Evolutionary conservation across 2,329 filamentous ascomycete genomes (phyloP).

Genomic region (Pseudogymnoascus sp.): DNA sequence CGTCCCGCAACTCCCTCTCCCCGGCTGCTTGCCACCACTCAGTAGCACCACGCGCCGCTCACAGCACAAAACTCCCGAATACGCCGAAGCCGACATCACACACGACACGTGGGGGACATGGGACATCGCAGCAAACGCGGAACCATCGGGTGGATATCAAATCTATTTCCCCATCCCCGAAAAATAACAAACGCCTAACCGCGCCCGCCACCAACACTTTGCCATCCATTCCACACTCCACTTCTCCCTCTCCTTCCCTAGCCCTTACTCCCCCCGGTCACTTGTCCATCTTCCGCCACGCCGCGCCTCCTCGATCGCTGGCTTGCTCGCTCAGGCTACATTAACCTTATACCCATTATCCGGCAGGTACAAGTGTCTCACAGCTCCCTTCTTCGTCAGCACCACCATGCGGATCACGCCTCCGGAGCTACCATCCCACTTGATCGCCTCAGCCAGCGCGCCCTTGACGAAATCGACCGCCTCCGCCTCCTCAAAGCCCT

Average conservation of each 20-base stretch:
- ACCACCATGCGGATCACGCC: slow-evolving; percentile 98
- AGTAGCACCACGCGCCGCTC: background rate
- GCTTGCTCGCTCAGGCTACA: background rate
- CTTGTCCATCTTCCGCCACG: background rate
- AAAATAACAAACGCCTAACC: background rate
- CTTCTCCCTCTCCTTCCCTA: background rate
- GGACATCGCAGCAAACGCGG: background rate
- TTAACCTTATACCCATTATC: slow-evolving; percentile 64
- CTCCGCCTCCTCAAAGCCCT: slow-evolving; percentile 86
- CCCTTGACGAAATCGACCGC: slow-evolving; percentile 90
- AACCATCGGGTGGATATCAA: background rate
- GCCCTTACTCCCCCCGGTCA: background rate
- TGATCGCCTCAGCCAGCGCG: slow-evolving; percentile 87
- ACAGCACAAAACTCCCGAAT: background rate
- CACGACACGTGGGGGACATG: background rate
- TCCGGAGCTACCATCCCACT: slow-evolving; percentile 98
- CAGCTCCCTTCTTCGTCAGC: slow-evolving; percentile 77
- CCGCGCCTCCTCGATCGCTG: background rate
- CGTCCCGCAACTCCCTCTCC: background rate
- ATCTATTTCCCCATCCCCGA: slow-evolving; percentile 6
- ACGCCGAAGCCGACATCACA: background rate
- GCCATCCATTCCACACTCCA: background rate
- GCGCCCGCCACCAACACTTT: background rate
- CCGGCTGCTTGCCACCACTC: background rate
- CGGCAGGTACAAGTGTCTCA: slow-evolving; percentile 90